Base-by-base conservation (phyloP, 352 stramenopile genomes). In the Phytophthora kernoviae region DNA sequence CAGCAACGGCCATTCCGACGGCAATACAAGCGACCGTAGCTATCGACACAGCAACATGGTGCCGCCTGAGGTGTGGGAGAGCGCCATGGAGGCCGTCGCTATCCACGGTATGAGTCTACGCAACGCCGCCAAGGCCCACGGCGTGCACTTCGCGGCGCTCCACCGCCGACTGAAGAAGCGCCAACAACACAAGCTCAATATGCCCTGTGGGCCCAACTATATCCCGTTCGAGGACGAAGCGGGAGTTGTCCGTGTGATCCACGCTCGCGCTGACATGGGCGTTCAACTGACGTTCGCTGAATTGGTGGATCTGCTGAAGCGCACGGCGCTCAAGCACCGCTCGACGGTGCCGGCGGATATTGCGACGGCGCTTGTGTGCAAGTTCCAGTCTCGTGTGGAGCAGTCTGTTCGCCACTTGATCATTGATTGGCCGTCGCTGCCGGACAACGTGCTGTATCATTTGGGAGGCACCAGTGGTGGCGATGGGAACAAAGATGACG, bases 251-350 rank as follows among this genome's bases (percentile, higher is more conserved):
- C 78, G 81, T 32, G 84, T 93, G 6, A 83, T 91, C 24, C 73
- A 84, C 34, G 76, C 84, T 5, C 80, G 80, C 7, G 81, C 81
- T 9, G 78, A 90, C n/a, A 69, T 91, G 21, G 81, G 84, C 11
- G 66, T 93, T 9, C 52, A 89, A 24, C 83, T 91, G 77, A 84
- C 62, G 8, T 89, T 86, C 42, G 81, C 81, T 0, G 81, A 93
- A 26, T 55, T 91, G 41, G 75, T 79, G 22, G 75, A 90, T n/a
- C 49, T 93, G 18, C 58, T 90, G 8, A 68, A 85, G 18, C 79
- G 79, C 7, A 76, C 77, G 5, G 71, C 81, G n/a, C 56, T 82
- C 32, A 90, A 90, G 54, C 77, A 91, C 59, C 67, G 65, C 14
- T 68, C 66, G 2, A 42, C 59, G 26, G 27, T 91, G 30, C 66